Evolutionary conservation across 169 alveolate genomes (phyloP), one percentile per base, ranked within the genome.

Genomic region (Theileria annulata): DNA sequence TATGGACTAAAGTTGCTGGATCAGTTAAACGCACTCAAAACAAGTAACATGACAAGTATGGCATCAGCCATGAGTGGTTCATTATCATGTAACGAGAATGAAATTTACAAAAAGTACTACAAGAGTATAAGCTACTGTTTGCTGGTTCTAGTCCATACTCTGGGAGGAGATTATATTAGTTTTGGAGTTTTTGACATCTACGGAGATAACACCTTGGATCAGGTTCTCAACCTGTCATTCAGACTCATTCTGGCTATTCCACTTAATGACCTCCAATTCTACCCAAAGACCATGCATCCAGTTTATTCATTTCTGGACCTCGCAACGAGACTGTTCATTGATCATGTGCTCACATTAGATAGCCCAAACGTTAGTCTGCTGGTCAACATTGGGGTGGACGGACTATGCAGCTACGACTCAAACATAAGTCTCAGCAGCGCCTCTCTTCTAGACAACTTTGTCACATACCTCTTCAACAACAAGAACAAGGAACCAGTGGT

Each of bases 151-250:
- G 92, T 94, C 74, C 95, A 95, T 89, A 95, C 96, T 48, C 92
- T 96, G 30, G 93, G 94, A 35, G 98, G 98, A 5, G 95, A 94
- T 74, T 96, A 95, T 77, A 94, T 94, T 58, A 95, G 94, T 85
- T 96, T 95, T 83, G 98, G 97, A 0, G 96, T 96, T 33, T 96
- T 96, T 31, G 98, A 96, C 85, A 89, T 96, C 23, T 96, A 96
- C 84, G 95, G 95, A 33, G 98, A 96, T 81, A 94, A 90, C 60
- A 90, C 96, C 60, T 88, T 96, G 76, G 94, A 93, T 71, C 92
- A 93, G 72, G 94, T 97, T 12, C 91, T 96, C 48, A 86, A 88
- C 35, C 91, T 96, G 70, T 96, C 97, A 13, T 88, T 94, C 85
- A 87, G 90, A 79, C 87, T 96, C 92, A 93, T 97, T 76, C 82